Percentiles rank a stretch among this genome's conserved stretches.
These are phyloP conservation scores for Paramyrothecium sp. DNA, from an alignment of 2,329 filamentous ascomycete genomes.

Conservation along the genomic window DNA sequence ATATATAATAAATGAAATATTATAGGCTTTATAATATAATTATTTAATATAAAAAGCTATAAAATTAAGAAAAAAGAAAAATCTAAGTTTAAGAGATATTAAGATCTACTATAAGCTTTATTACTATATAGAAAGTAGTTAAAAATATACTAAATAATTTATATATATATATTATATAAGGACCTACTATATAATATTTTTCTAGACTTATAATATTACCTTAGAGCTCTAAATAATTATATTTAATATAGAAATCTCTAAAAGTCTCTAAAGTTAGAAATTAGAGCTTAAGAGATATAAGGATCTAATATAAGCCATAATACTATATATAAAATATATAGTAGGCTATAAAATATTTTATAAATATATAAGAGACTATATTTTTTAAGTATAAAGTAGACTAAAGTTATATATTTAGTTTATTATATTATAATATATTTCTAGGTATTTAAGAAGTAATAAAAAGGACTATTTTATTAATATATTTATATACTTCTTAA, in stretches of 20 bases:
- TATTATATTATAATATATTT: no score
- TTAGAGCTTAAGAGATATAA: not conserved
- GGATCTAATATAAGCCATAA: not conserved
- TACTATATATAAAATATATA: no score
- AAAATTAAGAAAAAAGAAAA: conserved; percentile 1
- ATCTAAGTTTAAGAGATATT: not conserved
- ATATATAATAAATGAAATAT: not conserved
- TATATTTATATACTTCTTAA: not conserved
- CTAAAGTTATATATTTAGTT: not conserved
- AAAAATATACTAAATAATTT: not conserved
- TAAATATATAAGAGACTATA: not conserved
- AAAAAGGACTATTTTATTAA: not conserved
- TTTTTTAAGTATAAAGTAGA: not conserved
- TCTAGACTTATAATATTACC: not conserved
- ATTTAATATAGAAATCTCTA: no score
- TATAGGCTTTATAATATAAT: not conserved
- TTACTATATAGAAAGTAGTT: not conserved
- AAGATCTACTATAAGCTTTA: no score
- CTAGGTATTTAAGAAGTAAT: no score
- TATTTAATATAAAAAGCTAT: conserved; percentile 2
- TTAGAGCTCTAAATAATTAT: no score
- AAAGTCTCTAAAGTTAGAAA: no score
- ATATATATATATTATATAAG: not conserved
- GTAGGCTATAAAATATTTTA: no score
- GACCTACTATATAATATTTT: not conserved